Evolutionary conservation across 257 asterid species (phyloP), one percentile per base, ranked within the genome.

Genomic region (Lavandula angustifolia): DNA sequence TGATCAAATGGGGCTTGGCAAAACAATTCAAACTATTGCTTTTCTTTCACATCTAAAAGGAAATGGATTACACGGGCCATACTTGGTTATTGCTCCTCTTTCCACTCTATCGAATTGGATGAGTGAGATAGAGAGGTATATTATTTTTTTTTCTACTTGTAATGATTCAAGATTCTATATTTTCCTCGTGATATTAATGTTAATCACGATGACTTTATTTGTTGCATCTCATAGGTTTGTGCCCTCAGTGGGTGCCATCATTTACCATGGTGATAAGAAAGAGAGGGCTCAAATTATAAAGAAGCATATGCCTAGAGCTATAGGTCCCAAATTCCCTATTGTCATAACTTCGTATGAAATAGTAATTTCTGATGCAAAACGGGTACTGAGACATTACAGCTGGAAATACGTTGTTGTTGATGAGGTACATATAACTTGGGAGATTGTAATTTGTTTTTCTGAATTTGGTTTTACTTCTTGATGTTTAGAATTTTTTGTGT

Each of bases 1-100:
- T 40, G 99, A 94, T 86, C 99, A 94, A 80, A 94, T 94, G 99
- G 99, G 99, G 53, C 95, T 94, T 50, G 99, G 99, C 7, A 90
- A 94, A 88, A 94, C 99, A 42, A 91, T 94, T 76, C 99, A 94
- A 70, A 90, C 95, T 13, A 86, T 94, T 78, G 92, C 89, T 67
- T 94, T 94, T 78, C 96, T 94, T 68, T 83, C 98, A 59, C 99
- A 94, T 79, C 86, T 94, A 34, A 90, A 90, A 77, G 99, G 99
- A 68, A 94, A 94, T 75, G 96, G 92, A 40, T 68, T 94, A 74
- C 86, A 84, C 73, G 99, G 99, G 18, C 98, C 99, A 61, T 94
- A 86, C 82, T 40, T 94, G 75, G 40, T 94, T 71, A 94, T 90
- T 69, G 99, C 99, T 77, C 99, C 98, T 56, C 89, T 94, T 35